Conservation (phyloP, 2,329 filamentous ascomycete genomes). For the Beauveria caledonica region DNA sequence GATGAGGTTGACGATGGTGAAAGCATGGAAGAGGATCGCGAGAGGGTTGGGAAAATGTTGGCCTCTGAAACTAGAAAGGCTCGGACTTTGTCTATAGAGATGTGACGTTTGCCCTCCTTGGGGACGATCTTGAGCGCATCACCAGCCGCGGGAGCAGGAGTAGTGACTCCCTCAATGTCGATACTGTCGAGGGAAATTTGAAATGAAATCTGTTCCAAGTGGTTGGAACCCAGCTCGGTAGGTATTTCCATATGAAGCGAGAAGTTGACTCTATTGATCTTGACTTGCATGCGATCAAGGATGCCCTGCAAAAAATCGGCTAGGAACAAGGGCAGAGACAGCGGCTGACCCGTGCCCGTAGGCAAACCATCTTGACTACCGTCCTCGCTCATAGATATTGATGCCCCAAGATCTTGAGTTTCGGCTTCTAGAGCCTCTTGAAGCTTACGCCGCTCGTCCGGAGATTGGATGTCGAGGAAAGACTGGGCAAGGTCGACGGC, state of each 20-base stretch:
- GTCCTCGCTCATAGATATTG: constrained; percentile 52
- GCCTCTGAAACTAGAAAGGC: constrained; percentile 61
- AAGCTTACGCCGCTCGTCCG: constrained; percentile 56
- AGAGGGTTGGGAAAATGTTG: constrained; percentile 53
- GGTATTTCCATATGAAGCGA: constrained; percentile 55
- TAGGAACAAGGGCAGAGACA: constrained; percentile 63
- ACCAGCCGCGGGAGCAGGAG: constrained; percentile 23
- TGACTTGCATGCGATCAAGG: constrained; percentile 60
- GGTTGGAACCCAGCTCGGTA: constrained; percentile 36
- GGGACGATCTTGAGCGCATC: constrained; percentile 30
- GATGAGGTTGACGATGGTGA: constrained; percentile 39
- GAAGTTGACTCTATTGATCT: constrained; percentile 56
- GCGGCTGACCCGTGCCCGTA: constrained; percentile 60
- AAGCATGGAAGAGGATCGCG: constrained; percentile 45
- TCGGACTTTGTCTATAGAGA: constrained; percentile 55
- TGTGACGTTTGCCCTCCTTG: constrained; percentile 57
- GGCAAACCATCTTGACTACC: constrained; percentile 51
- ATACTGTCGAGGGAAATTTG: constrained; percentile 58
- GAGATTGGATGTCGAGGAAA: constrained; percentile 65
- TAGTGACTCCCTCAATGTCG: constrained; percentile 58
- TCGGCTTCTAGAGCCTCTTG: constrained; percentile 61
- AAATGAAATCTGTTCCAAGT: constrained; percentile 51
- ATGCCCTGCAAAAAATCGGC: constrained; percentile 67
- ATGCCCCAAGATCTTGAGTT: constrained; percentile 53
- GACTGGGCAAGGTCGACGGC: constrained; percentile 68